Evolutionary conservation across 768 basidiomycete species (phyloP).

Genomic region (Boletus huronensis): DNA sequence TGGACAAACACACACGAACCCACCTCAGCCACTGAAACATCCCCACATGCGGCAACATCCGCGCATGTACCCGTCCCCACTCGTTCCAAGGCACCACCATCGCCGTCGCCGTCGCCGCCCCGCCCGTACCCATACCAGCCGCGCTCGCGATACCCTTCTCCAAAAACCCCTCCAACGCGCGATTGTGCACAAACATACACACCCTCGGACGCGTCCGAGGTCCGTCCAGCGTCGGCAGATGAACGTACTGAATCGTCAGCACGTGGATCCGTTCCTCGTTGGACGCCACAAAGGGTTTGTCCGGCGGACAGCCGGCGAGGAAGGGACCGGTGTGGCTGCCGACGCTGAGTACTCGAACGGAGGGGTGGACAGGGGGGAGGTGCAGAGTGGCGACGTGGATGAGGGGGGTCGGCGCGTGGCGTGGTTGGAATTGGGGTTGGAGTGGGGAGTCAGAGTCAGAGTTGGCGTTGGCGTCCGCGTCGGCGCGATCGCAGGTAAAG

Average conservation of each 20-base stretch:
- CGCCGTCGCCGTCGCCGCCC: neutral
- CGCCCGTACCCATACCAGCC: neutral
- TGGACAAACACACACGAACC: neutral
- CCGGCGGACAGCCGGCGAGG: conserved; percentile 21
- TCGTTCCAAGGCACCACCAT: conserved; percentile 31
- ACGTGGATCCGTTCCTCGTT: conserved; percentile 24
- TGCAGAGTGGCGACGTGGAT: conserved; percentile 18
- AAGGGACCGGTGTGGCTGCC: conserved; percentile 36
- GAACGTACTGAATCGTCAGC: conserved; percentile 23
- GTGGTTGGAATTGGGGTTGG: neutral
- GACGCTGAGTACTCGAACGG: conserved; percentile 16
- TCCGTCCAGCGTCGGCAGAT: neutral
- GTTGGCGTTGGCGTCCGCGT: neutral
- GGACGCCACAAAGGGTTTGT: conserved; percentile 26
- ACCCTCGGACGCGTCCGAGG: conserved; percentile 11
- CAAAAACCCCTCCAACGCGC: conserved; percentile 23
- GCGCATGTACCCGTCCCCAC: conserved; percentile 38
- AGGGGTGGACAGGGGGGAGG: conserved; percentile 10
- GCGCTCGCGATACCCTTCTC: neutral
- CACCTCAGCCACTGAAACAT: conserved; percentile 43
- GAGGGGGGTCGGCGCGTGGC: neutral
- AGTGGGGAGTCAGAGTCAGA: neutral
- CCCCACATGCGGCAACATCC: conserved; percentile 29
- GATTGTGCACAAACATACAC: conserved; percentile 35
- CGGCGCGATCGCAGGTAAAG: conserved; percentile 26